Conservation (phyloP, 768 basidiomycete species). For the Leccinum obscurum region DNA sequence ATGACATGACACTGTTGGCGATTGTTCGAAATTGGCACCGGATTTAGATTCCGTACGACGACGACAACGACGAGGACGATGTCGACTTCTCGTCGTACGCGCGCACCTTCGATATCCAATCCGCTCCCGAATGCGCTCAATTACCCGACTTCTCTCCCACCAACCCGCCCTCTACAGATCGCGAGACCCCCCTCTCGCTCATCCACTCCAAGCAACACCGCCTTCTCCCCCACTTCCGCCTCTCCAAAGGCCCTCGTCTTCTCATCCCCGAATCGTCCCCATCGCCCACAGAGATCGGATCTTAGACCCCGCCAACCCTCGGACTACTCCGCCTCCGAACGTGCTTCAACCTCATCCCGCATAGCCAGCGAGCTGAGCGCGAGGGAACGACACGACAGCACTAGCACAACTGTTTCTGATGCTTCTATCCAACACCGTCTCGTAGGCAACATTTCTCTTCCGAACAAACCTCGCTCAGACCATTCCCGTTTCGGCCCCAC, state of each 20-base stretch:
- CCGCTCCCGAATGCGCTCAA: conserved; percentile 35
- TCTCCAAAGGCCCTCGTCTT: conserved; percentile 42
- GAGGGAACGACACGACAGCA: conserved; percentile 49
- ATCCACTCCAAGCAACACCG: conserved; percentile 49
- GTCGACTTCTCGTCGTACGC: conserved; percentile 43
- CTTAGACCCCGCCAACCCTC: conserved; percentile 53
- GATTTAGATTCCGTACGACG: conserved; percentile 8
- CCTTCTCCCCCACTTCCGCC: conserved; percentile 35
- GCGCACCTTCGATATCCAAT: conserved; percentile 46
- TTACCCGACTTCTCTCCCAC: conserved; percentile 37
- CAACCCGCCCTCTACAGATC: conserved; percentile 61
- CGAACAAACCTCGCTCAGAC: conserved; percentile 20
- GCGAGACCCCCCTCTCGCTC: conserved; percentile 54
- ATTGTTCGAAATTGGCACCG: background rate
- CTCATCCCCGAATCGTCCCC: conserved; percentile 50
- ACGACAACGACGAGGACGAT: conserved; percentile 24
- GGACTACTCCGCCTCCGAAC: conserved; percentile 54
- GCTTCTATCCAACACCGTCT: conserved; percentile 35
- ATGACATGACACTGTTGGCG: conserved; percentile 2
- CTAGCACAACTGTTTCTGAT: conserved; percentile 50
- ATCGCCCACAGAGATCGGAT: conserved; percentile 69
- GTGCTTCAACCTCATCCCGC: conserved; percentile 46
- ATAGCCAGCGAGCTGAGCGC: conserved; percentile 27
- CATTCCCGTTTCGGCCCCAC: conserved; percentile 12
- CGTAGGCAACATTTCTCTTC: conserved; percentile 26